Percentiles rank a stretch among this genome's conserved stretches.
These are phyloP conservation scores for Nannizzia gypsea DNA, from an alignment of 2,329 filamentous ascomycete genomes.

Conservation along the genomic window DNA sequence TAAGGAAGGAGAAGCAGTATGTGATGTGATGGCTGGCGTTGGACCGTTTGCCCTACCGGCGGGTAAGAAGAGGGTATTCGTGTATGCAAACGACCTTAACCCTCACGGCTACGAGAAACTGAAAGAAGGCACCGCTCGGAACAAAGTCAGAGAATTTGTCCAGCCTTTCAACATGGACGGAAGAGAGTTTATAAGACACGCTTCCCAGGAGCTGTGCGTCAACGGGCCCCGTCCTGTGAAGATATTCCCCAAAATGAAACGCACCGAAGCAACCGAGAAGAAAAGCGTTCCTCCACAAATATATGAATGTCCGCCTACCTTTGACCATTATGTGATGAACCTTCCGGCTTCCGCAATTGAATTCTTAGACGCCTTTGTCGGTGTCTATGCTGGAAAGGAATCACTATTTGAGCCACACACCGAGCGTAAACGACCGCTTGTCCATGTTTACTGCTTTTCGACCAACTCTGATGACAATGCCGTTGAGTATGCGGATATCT, in stretches of 20 bases:
- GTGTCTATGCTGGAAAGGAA: constrained; percentile 65
- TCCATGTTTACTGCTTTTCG: constrained; percentile 93
- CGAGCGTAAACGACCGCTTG: constrained; percentile 54
- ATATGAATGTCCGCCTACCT: constrained; percentile 49
- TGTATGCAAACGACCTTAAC: constrained; percentile 96
- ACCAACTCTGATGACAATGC: constrained; percentile 66
- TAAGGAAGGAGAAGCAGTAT: constrained; percentile 73
- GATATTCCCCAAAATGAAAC: constrained; percentile 38
- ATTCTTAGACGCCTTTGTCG: constrained; percentile 67
- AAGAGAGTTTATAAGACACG: constrained; percentile 61
- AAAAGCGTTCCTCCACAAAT: constrained; percentile 24
- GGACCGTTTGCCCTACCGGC: constrained; percentile 90
- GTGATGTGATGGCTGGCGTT: constrained; percentile 94
- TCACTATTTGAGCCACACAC: constrained; percentile 52
- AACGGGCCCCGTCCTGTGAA: constrained; percentile 40
- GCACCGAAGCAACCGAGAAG: constrained; percentile 14
- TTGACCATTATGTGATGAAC: constrained; percentile 97
- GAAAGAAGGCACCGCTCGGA: constrained; percentile 55
- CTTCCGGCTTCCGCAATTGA: constrained; percentile 79
- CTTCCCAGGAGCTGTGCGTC: constrained; percentile 46
- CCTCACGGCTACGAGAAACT: constrained; percentile 72
- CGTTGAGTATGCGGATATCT: constrained; percentile 49
- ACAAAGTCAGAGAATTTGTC: constrained; percentile 71
- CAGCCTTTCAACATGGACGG: constrained; percentile 73
- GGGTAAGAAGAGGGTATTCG: constrained; percentile 78